Conservation (phyloP, 2,329 filamentous ascomycete species). For the Phialocephala subalpina region DNA sequence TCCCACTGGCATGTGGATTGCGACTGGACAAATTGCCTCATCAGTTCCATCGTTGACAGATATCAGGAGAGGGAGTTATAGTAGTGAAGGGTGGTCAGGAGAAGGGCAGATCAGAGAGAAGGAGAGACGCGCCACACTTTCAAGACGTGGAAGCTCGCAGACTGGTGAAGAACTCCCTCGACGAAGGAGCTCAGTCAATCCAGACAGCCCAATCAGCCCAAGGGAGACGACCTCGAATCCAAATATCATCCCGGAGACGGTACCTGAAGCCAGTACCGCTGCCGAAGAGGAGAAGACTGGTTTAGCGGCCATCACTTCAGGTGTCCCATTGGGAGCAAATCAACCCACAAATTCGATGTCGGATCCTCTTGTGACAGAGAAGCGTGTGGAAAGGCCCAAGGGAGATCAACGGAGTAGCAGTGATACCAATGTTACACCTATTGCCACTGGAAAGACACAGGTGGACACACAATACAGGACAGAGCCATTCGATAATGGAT, state of each 20-base stretch:
- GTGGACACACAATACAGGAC: constrained; percentile 37
- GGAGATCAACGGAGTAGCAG: constrained; percentile 31
- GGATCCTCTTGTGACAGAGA: constrained; percentile 18
- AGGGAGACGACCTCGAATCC: constrained; percentile 17
- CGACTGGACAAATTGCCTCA: constrained; percentile 53
- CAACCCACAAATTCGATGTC: constrained; percentile 17
- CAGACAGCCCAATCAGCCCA: constrained; percentile 24
- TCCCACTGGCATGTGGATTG: constrained; percentile 57
- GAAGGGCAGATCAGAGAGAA: constrained; percentile 43
- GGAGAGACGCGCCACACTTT: constrained; percentile 36
- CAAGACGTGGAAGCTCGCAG: constrained; percentile 33
- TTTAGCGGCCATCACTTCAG: constrained; percentile 14
- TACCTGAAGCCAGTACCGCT: constrained; percentile 30
- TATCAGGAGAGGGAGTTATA: constrained; percentile 43
- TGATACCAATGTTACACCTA: constrained; percentile 32
- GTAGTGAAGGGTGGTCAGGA: constrained; percentile 42
- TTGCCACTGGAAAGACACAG: constrained; percentile 26
- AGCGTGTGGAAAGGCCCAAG: constrained; percentile 19
- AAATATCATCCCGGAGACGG: constrained; percentile 31
- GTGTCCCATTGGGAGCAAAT: constrained; percentile 13
- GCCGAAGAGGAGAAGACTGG: constrained; percentile 31
- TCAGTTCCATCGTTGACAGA: constrained; percentile 41
- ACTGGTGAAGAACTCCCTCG: constrained; percentile 22
- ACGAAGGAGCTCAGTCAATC: constrained; percentile 27
- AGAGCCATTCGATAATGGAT: constrained; percentile 65